Base-by-base conservation (phyloP, 2,329 filamentous ascomycete genomes). In the Zymoseptoria ardabiliae region DNA sequence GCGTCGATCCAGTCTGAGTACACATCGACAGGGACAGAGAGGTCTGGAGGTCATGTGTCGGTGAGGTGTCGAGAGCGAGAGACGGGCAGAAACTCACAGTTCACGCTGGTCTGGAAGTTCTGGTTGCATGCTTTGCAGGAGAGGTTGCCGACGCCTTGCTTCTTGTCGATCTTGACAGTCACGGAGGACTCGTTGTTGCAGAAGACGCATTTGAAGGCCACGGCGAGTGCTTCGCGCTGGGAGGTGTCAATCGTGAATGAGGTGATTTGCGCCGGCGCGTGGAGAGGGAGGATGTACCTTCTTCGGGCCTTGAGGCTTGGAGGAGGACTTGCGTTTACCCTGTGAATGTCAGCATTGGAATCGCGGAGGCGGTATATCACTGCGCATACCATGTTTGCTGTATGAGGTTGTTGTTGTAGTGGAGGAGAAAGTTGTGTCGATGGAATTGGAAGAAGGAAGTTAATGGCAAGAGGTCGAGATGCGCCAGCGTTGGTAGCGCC, bases 1-100 rank as follows among this genome's bases (percentile, higher is more conserved):
- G 94, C 94, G 76, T 99, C 94, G 64, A 99, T 90, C 94, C 94
- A 99, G 75, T 97, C 94, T 35, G 90, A 90, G 72, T 99, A 99
- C 7, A 99, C 93, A 72, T 99, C 94, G 53, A 99, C 91, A 0
- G 91, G 85, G 13, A 89, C 90, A 23, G 90, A 95, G 23, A 97
- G 85, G 74, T 95, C 91, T 96, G 63, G 11, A n/a, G 48, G 30
- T n/a, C 20, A 20, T 11, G 30, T 28, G 54, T 65, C 53, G 64
- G 60, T 50, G 54, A 41, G 19, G 19, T 10, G 21, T 7, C 28
- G 11, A 17, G 17, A 22, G 48, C n/a, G 48, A 50, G 50, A 22
- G 9, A 3, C 2, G 17, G 10, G 7, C 4, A 4, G 10, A 5
- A 20, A 20, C 41, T 21, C 78, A 95, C 92, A 96, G 74, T 97